Conservation (phyloP, 768 basidiomycete species). For the Leccinellum albellum region DNA sequence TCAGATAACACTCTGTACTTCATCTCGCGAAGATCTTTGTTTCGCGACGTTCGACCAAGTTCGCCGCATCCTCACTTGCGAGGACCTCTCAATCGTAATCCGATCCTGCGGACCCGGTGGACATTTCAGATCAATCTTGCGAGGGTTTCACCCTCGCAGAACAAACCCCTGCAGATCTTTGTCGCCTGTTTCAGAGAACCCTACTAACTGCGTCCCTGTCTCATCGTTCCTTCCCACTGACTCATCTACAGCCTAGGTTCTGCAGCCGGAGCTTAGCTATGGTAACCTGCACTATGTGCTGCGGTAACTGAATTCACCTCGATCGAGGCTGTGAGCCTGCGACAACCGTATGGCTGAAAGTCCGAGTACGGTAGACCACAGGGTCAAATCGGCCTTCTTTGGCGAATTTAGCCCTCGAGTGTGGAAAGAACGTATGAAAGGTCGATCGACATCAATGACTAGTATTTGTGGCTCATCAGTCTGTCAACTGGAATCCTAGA, state of each 20-base stretch:
- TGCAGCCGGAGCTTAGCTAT: neutral
- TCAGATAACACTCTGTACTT: slow-evolving; percentile 5
- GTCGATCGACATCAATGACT: slow-evolving; percentile 1
- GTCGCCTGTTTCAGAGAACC: slow-evolving; percentile 16
- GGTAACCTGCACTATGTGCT: neutral
- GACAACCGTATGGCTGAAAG: neutral
- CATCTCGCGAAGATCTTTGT: slow-evolving; percentile 17
- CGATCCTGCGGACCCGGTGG: slow-evolving; percentile 9
- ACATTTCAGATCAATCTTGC: slow-evolving; percentile 16
- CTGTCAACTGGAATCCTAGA: slow-evolving; percentile 7
- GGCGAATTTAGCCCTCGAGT: slow-evolving; percentile 5
- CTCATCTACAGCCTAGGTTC: neutral
- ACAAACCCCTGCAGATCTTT: slow-evolving; percentile 21
- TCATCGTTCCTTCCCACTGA: slow-evolving; percentile 10
- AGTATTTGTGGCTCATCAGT: slow-evolving; percentile 1
- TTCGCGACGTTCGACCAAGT: neutral
- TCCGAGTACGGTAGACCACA: slow-evolving; percentile 1
- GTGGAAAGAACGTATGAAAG: neutral
- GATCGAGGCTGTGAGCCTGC: slow-evolving; percentile 7
- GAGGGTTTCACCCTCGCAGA: slow-evolving; percentile 3
- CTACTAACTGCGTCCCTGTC: slow-evolving; percentile 15
- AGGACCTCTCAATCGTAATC: slow-evolving; percentile 16
- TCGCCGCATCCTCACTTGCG: slow-evolving; percentile 12
- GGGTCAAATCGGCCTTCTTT: slow-evolving; percentile 9
- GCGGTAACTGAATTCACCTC: slow-evolving; percentile 6